Percentiles rank a stretch among this genome's conserved stretches.
These are phyloP conservation scores for Deinandra increscens DNA, from an alignment of 129 eudicot genomes.

Conservation along the genomic window DNA sequence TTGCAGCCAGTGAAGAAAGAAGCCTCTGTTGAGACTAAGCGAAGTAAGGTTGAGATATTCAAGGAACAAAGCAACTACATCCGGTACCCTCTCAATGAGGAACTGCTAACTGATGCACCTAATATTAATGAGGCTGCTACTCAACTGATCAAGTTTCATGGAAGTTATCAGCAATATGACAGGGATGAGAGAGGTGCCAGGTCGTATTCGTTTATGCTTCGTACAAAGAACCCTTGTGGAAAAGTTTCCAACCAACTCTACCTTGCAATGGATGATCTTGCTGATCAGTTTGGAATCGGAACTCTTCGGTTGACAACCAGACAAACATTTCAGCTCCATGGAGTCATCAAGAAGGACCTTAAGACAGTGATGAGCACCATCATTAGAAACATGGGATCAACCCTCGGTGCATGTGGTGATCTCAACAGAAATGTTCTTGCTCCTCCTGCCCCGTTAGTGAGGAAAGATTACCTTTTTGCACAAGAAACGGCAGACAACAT, in stretches of 20 bases:
- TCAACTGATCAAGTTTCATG: constrained; percentile 95
- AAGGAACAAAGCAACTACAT: constrained; percentile 94
- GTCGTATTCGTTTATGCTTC: constrained; percentile 96
- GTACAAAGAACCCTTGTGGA: constrained; percentile 98
- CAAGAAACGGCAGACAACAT: constrained; percentile 95
- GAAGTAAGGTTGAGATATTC: constrained; percentile 94
- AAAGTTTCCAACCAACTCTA: constrained; percentile 86
- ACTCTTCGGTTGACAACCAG: constrained; percentile 94
- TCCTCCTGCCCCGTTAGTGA: constrained; percentile 83
- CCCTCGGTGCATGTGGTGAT: constrained; percentile 99
- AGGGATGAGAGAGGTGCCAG: constrained; percentile 80
- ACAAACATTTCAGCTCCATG: constrained; percentile 98
- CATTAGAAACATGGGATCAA: constrained; percentile 90
- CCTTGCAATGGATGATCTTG: constrained; percentile 96
- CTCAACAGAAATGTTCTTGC: constrained; percentile 98
- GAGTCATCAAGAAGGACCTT: constrained; percentile 82
- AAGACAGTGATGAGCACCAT: constrained; percentile 97
- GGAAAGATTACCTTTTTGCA: constrained; percentile 88
- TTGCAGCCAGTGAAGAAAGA: constrained; percentile 86
- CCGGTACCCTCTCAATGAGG: constrained; percentile 95
- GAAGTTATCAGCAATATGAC: constrained; percentile 90
- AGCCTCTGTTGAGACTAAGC: constrained; percentile 61
- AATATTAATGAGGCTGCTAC: constrained; percentile 88
- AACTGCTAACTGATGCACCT: constrained; percentile 80
- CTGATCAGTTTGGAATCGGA: constrained; percentile 91